These are phyloP conservation scores for Suillus subluteus DNA, from an alignment of 768 basidiomycete species.

Conservation along the genomic window DNA sequence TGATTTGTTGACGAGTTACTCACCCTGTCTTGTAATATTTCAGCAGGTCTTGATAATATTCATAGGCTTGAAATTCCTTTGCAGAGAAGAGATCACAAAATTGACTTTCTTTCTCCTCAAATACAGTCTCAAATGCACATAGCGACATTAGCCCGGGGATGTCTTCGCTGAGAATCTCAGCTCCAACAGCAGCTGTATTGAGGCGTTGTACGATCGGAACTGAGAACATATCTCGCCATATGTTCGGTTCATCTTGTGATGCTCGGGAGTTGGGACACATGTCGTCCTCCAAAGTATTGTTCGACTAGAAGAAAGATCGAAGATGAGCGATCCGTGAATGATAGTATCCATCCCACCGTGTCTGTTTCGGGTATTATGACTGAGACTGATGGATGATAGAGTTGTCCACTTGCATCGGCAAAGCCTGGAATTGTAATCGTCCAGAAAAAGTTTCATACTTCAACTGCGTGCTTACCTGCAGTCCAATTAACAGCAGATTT, in stretches of 20 bases:
- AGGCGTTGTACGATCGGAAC: slow-evolving; percentile 60
- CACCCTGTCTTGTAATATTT: slow-evolving; percentile 83
- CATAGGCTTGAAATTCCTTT: slow-evolving; percentile 67
- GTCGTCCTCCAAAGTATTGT: slow-evolving; percentile 68
- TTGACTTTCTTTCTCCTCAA: slow-evolving; percentile 51
- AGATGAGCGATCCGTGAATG: neutral
- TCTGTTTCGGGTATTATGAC: slow-evolving; percentile 53
- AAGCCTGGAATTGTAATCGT: slow-evolving; percentile 51
- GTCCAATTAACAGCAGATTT: slow-evolving; percentile 73
- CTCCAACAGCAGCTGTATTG: slow-evolving; percentile 63
- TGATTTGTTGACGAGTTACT: slow-evolving; percentile 19
- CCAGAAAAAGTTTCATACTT: slow-evolving; percentile 7
- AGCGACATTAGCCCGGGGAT: slow-evolving; percentile 65
- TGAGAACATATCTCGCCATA: slow-evolving; percentile 63
- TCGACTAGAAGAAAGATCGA: slow-evolving; percentile 39
- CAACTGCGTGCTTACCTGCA: slow-evolving; percentile 43
- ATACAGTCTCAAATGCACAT: slow-evolving; percentile 81
- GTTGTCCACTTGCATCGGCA: slow-evolving; percentile 49
- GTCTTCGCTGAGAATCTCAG: slow-evolving; percentile 58
- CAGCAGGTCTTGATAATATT: slow-evolving; percentile 72
- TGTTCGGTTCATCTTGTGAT: slow-evolving; percentile 44
- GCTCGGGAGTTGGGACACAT: slow-evolving; percentile 64
- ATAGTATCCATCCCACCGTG: slow-evolving; percentile 41
- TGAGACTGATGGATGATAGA: slow-evolving; percentile 51
- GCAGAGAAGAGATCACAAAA: slow-evolving; percentile 75